These are phyloP conservation scores for Citrus cavaleriei DNA, from an alignment of 345 rosid species.

Conservation along the genomic window DNA sequence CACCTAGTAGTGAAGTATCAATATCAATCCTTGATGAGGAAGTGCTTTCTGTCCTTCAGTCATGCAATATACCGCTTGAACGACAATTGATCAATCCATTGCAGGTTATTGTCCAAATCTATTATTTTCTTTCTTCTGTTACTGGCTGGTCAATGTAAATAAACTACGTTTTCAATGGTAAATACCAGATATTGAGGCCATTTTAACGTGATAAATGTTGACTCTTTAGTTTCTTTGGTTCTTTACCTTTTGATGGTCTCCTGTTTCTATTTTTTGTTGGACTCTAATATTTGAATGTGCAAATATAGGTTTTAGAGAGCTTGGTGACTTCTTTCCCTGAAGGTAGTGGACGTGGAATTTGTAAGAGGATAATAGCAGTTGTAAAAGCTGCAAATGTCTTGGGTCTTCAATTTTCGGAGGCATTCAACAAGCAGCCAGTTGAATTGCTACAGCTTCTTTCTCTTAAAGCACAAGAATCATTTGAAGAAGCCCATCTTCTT, in stretches of 20 bases:
- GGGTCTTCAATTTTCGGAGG: conserved; percentile 83
- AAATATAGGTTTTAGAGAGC: conserved; percentile 67
- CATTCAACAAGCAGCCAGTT: conserved; percentile 82
- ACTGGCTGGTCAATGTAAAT: conserved; percentile 6
- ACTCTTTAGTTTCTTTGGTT: background rate
- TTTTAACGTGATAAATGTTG: background rate
- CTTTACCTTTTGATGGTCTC: background rate
- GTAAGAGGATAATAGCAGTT: conserved; percentile 78
- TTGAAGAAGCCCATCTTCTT: conserved; percentile 82
- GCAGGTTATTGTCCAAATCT: conserved; percentile 49
- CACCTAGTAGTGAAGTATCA: conserved; percentile 50
- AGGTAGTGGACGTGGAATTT: conserved; percentile 83
- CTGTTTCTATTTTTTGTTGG: conserved; percentile 17
- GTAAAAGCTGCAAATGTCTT: conserved; percentile 82
- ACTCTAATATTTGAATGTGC: conserved; percentile 6
- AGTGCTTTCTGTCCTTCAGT: conserved; percentile 56
- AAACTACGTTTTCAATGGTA: background rate
- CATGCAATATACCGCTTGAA: conserved; percentile 39
- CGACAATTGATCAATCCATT: conserved; percentile 47
- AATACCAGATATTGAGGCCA: background rate
- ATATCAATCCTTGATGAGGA: conserved; percentile 54
- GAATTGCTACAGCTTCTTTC: conserved; percentile 90
- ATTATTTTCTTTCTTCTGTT: conserved; percentile 14
- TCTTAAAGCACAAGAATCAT: conserved; percentile 97
- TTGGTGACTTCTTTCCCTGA: conserved; percentile 63